Base-by-base conservation (phyloP, 352 stramenopile genomes). In the Albugo laibachii region DNA sequence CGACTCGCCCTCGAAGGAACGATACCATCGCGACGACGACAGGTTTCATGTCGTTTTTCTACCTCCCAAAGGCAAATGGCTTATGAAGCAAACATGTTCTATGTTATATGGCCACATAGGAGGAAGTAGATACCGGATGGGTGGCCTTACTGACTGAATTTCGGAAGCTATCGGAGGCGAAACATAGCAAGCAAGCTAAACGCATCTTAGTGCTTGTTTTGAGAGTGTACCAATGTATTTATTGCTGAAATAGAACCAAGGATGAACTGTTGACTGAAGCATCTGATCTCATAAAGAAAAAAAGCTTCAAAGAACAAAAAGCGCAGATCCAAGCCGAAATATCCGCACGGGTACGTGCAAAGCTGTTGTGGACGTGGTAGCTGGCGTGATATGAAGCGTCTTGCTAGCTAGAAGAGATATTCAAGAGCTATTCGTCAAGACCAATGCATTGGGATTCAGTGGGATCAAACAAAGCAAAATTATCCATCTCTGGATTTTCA, bases 1-100 rank as follows among this genome's bases (percentile, higher is more conserved):
- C 68, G 87, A 68, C 71, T 86, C 42, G 72, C 80, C 54, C 66
- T 83, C 45, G 61, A 69, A 20, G 78, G 78, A 51, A 80, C 78
- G 19, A 88, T 75, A 19, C 66, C 78, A n/a, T 75, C 73, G 18
- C 61, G 73, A 11, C 78, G 78, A 53, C 88, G 81, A 64, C 78
- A 92, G 62, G 77, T 80, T 50, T 31, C 41, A 51, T 21, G 15
- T n/a, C 12, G n/a, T 19, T 38, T 19, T 18, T 34, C n/a, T 48
- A 11, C 8, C 6, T 13, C 36, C 3, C 13, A 12, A 2, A 3
- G 2, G 37, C 27, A 12, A n/a, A n/a, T n/a, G n/a, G n/a, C n/a
- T n/a, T n/a, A n/a, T n/a, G n/a, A n/a, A n/a, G n/a, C n/a, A n/a
- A n/a, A n/a, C n/a, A n/a, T n/a, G n/a, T n/a, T n/a, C n/a, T n/a